Evolutionary conservation across 495 filamentous ascomycete species (phyloP).

Genomic region (Lineolata rhizophorae): DNA sequence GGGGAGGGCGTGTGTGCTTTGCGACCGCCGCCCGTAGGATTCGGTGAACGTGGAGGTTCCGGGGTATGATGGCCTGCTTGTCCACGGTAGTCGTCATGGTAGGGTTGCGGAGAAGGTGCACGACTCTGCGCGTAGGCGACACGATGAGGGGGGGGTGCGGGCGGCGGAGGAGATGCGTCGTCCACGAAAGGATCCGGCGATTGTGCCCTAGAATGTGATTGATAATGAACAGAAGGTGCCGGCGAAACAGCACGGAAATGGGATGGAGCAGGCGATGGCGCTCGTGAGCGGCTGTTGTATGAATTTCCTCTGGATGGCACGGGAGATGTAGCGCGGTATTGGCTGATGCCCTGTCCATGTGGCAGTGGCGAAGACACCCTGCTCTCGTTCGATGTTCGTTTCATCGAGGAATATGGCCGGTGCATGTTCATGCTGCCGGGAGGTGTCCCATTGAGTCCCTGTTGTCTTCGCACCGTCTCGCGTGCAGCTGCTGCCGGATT

Average conservation of each 20-base stretch:
- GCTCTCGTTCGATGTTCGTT: slow-evolving; percentile 13
- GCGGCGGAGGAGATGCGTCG: slow-evolving; percentile 18
- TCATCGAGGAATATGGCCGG: slow-evolving; percentile 22
- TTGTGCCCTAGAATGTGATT: slow-evolving; percentile 10
- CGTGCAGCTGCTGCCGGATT: slow-evolving; percentile 14
- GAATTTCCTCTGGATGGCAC: slow-evolving; percentile 7
- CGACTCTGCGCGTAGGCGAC: slow-evolving; percentile 15
- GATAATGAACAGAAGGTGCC: slow-evolving; percentile 9
- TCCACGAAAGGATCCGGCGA: slow-evolving; percentile 15
- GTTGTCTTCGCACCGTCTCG: slow-evolving; percentile 18
- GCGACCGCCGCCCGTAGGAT: slow-evolving; percentile 19
- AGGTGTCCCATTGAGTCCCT: slow-evolving; percentile 3
- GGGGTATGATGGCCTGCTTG: slow-evolving; percentile 29
- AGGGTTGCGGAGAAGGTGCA: slow-evolving; percentile 15
- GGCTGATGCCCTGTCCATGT: slow-evolving; percentile 5
- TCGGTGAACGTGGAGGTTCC: slow-evolving; percentile 31
- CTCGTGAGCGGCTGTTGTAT: slow-evolving; percentile 7
- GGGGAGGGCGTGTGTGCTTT: slow-evolving; percentile 74
- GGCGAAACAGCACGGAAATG: slow-evolving; percentile 8
- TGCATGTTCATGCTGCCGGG: slow-evolving; percentile 13
- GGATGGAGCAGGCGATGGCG: slow-evolving; percentile 5
- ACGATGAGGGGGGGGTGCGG: slow-evolving; percentile 20
- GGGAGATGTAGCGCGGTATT: slow-evolving; percentile 8
- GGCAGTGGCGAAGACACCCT: slow-evolving; percentile 5
- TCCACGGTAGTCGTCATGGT: slow-evolving; percentile 4